Conservation (phyloP, 768 basidiomycete species). For the Leucosporidium yakuticum region DNA sequence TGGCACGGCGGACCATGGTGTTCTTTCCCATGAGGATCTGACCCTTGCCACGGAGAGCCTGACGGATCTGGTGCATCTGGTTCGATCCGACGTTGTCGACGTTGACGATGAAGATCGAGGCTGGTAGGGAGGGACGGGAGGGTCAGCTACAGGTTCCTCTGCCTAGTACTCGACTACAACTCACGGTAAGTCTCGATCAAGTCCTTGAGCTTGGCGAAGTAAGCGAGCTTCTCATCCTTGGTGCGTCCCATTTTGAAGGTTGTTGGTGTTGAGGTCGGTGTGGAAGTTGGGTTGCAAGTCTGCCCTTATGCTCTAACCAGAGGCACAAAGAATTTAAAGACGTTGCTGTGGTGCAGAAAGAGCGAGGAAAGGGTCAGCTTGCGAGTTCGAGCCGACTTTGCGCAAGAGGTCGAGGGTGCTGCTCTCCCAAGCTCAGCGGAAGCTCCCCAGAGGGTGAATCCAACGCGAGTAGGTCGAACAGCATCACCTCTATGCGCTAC, state of each 20-base stretch:
- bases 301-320: slow-evolving; percentile 32
- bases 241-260: slow-evolving; percentile 33
- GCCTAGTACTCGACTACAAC: slow-evolving; percentile 40
- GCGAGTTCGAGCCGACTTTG: neutral
- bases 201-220: slow-evolving; percentile 72
- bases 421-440: too few species aligned
- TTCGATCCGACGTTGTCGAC: slow-evolving; percentile 99
- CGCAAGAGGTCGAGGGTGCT: too few species aligned
- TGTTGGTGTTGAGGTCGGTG: slow-evolving; percentile 5
- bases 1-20: slow-evolving; percentile 99
- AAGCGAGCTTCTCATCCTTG: slow-evolving; percentile 34
- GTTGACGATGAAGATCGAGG: slow-evolving; percentile 97
- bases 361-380: neutral
- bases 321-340: slow-evolving; percentile 37
- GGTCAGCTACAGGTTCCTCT: neutral
- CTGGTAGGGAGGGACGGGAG: slow-evolving; percentile 49
- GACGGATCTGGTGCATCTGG: slow-evolving; percentile 97
- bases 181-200: slow-evolving; percentile 81
- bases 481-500: too few species aligned
- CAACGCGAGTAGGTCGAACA: too few species aligned
- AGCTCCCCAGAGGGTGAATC: too few species aligned
- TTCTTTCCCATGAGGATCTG: slow-evolving; percentile 99
- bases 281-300: slow-evolving; percentile 19
- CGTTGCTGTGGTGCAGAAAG: slow-evolving; percentile 12
- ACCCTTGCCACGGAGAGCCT: slow-evolving; percentile 89